Evolutionary conservation across 306 rosid species (phyloP), one percentile per base, ranked within the genome.

Genomic region (Alnus rubra): DNA sequence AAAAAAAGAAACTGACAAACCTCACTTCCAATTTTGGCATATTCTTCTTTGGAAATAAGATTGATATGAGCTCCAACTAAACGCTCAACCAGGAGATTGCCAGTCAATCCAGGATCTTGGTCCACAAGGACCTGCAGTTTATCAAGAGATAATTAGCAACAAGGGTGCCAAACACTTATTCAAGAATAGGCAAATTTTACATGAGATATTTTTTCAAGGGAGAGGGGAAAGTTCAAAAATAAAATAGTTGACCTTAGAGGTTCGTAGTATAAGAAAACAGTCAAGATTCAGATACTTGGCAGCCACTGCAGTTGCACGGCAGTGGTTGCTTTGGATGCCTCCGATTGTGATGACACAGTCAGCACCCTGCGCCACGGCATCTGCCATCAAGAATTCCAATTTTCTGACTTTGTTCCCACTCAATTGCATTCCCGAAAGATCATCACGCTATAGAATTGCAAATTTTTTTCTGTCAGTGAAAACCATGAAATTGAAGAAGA

Each of bases 231-330:
- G 28, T 5, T 23, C 1, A 3, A 44, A 51, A 42, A 69, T 1
- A 50, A 52, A 63, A 55, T 55, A 9, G 23, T n/a, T 15, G 54
- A 92, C 97, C 96, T 89, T 87, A 2, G 97, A 91, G 50, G 96
- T 93, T 71, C 92, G 88, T 48, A 93, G 90, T 69, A 95, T 93
- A 47, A 93, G 94, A 82, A 80, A 91, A 69, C 88, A 88, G 67
- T 93, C 96, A 30, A 95, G 98, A 83, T 93, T 89, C 52, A 95
- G 84, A 82, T 95, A 95, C 84, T 87, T 90, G 1, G 99, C 97
- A 49, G 98, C 98, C 31, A 95, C 99, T 5, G 98, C 98, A 75
- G 98, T 95, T 56, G 99, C 97, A 7, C 99, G 96, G 69, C 98
- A 95, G 63, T 95, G 99, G 80, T 95, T 95, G 88, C 98, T 95